Conservation (phyloP, 2,329 filamentous ascomycete genomes). For the Colletotrichum scovillei region DNA sequence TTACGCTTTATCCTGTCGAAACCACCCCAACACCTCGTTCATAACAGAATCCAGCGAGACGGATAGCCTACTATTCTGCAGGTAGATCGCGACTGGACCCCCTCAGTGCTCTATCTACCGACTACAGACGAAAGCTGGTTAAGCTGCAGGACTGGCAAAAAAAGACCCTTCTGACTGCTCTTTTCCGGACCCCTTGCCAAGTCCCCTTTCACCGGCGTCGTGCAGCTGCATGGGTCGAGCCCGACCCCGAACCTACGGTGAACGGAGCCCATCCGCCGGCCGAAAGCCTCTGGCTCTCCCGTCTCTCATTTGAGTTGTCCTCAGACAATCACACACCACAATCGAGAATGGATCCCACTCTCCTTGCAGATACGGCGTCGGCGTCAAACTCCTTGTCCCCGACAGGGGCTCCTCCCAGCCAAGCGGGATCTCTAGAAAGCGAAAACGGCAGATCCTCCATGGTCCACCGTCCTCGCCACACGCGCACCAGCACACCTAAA, state of each 20-base stretch:
- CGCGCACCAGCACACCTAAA: constrained; percentile 36
- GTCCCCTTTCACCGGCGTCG: constrained; percentile 9
- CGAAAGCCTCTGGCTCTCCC: constrained; percentile 5
- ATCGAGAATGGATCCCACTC: constrained; percentile 20
- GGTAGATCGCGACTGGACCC: neutral
- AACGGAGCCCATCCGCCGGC: constrained; percentile 10
- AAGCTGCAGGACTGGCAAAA: neutral
- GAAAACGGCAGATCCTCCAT: neutral
- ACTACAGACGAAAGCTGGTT: neutral
- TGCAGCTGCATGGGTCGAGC: constrained; percentile 13
- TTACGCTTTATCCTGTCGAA: neutral
- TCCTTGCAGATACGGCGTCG: constrained; percentile 27
- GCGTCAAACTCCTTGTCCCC: neutral
- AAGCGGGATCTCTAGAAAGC: constrained; percentile 17
- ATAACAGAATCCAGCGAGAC: neutral
- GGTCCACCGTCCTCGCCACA: constrained; percentile 26
- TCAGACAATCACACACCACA: constrained; percentile 15
- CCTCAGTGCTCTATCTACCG: neutral
- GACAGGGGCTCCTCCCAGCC: constrained; percentile 3
- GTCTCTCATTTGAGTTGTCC: constrained; percentile 20
- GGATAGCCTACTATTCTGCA: neutral
- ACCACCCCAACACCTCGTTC: neutral
- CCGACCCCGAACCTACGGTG: neutral
- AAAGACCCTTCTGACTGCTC: neutral
- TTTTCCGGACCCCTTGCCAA: constrained; percentile 9